Evolutionary conservation across 2,329 filamentous ascomycete genomes (phyloP).

Genomic region (Trichoderma harzianum): DNA sequence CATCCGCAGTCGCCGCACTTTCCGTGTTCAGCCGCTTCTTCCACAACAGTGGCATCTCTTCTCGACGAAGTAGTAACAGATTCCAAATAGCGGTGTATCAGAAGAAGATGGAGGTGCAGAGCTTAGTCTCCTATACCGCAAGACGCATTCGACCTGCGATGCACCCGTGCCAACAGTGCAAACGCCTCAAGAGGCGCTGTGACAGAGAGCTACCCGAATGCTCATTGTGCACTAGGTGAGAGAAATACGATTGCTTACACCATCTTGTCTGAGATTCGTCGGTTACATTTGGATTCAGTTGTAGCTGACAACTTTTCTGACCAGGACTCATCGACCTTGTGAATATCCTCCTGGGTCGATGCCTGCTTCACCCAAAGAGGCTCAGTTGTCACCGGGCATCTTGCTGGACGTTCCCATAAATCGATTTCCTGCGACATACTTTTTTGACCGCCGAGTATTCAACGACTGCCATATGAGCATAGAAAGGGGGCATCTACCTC

Average conservation of each 20-base stretch:
- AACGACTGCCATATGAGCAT: not conserved
- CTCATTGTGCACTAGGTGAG: not conserved
- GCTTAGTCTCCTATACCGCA: not conserved
- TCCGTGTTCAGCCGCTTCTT: not conserved
- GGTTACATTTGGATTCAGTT: not conserved
- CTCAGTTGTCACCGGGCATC: not conserved
- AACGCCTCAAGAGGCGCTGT: not conserved
- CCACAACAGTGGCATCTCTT: not conserved
- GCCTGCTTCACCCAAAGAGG: not conserved
- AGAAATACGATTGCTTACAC: not conserved
- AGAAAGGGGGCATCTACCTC: not conserved
- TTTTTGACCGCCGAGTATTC: not conserved
- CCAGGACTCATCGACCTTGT: not conserved
- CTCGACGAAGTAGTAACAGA: not conserved
- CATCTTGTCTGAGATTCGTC: not conserved
- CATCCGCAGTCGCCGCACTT: not conserved
- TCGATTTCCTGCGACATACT: not conserved
- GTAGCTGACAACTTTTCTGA: not conserved
- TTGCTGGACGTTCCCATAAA: not conserved
- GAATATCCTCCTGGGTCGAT: not conserved
- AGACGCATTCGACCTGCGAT: not conserved
- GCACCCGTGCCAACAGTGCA: not conserved
- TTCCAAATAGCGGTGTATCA: not conserved
- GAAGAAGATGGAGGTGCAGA: not conserved
- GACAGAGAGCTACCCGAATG: not conserved